phyloP scores from a whole-genome alignment of 163 green algal species.

The Scenedesmus sp. region DNA sequence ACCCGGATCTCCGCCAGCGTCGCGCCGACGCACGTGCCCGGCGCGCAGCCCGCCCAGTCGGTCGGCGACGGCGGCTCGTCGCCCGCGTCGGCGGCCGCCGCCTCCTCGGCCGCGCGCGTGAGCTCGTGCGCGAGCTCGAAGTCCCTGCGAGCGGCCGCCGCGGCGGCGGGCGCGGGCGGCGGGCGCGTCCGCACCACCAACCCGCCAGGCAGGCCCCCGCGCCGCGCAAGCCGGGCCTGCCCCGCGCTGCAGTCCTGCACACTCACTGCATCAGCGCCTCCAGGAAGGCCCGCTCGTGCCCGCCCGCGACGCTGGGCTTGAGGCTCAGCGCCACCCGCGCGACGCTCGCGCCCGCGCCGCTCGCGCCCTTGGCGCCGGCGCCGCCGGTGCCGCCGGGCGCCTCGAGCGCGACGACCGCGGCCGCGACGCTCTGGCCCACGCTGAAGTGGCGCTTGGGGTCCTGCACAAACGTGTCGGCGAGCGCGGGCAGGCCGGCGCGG shows the following conservation, averaged over 20 bases:
- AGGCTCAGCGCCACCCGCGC: constrained; percentile 76
- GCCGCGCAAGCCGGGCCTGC: too few relatives aligned
- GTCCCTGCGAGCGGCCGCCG: constrained; percentile 53
- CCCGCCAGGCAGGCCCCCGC: too few relatives aligned
- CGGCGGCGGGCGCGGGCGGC: too few relatives aligned
- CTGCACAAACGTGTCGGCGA: constrained; percentile 87
- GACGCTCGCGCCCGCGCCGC: too few relatives aligned
- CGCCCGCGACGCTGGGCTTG: constrained; percentile 71
- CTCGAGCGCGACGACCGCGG: constrained; percentile 60
- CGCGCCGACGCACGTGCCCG: constrained; percentile 42
- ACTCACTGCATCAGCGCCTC: constrained; percentile 64
- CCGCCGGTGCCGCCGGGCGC: too few relatives aligned
- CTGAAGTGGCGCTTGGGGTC: constrained; percentile 70
- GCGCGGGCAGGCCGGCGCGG: constrained; percentile 80
- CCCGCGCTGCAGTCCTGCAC: too few relatives aligned
- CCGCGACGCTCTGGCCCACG: constrained; percentile 79
- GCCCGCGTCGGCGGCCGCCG: constrained; percentile 12
- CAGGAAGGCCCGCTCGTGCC: constrained; percentile 63
- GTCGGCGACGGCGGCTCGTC: neutral
- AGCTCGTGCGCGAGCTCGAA: constrained; percentile 51
- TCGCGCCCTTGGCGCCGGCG: too few relatives aligned
- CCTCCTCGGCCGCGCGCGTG: constrained; percentile 40
- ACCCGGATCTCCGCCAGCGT: constrained; percentile 68
- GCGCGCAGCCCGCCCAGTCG: constrained; percentile 14
- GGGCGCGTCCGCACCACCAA: too few relatives aligned